phyloP scores from a whole-genome alignment of 176 grass and related monocot species.

The Bolboschoenus planiculmis region DNA sequence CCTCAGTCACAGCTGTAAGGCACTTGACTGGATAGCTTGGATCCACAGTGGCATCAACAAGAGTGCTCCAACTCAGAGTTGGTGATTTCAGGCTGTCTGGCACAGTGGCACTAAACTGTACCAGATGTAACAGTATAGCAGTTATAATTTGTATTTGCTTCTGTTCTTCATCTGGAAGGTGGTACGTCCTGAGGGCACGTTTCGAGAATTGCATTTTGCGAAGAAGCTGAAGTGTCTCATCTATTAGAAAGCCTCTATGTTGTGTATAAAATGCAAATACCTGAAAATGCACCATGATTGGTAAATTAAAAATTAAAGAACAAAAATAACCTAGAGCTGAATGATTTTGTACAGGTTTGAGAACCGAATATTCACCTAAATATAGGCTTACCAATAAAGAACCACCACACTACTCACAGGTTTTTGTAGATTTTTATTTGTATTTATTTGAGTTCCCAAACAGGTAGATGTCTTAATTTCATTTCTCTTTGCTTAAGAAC shows the following conservation, averaged over 20 bases:
- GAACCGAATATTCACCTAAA: not conserved
- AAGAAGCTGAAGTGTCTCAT: slow-evolving; percentile 91
- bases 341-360: not conserved
- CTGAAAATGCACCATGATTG: slow-evolving; percentile 36
- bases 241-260: slow-evolving; percentile 83
- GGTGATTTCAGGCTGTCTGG: slow-evolving; percentile 66
- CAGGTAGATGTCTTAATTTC: not conserved
- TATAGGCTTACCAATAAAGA: not conserved
- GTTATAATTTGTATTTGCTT: slow-evolving; percentile 99
- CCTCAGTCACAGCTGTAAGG: slow-evolving; percentile 66
- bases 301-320: not conserved
- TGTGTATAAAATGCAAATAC: slow-evolving; percentile 82
- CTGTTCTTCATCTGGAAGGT: slow-evolving; percentile 92
- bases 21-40: slow-evolving; percentile 59
- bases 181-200: slow-evolving; percentile 77
- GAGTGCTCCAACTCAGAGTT: slow-evolving; percentile 65
- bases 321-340: not conserved
- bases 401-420: not conserved
- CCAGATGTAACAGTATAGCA: slow-evolving; percentile 84
- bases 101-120: slow-evolving; percentile 84
- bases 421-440: not conserved
- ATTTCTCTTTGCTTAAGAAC: not conserved
- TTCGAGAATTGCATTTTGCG: slow-evolving; percentile 88
- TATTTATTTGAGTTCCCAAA: not conserved
- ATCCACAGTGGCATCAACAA: slow-evolving; percentile 70